Percentiles rank a stretch among this genome's conserved stretches.
phyloP scores from a whole-genome alignment of 768 basidiomycete species.

The Agrocybe praecox region DNA sequence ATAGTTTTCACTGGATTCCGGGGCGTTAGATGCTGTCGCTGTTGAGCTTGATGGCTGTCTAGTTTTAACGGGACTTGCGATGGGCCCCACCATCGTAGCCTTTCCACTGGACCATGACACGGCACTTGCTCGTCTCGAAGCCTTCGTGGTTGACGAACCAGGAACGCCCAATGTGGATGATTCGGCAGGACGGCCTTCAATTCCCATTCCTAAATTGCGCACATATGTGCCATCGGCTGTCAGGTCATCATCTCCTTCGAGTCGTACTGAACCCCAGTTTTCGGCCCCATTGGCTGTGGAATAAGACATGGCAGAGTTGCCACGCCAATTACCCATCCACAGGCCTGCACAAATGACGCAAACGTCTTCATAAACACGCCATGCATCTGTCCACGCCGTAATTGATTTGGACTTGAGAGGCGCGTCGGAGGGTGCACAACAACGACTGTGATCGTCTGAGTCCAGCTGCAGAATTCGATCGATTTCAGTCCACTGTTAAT shows the following conservation, averaged over 20 bases:
- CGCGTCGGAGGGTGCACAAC: constrained; percentile 33
- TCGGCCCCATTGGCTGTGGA: constrained; percentile 48
- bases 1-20: constrained; percentile 13
- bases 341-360: constrained; percentile 81
- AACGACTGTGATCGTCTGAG: constrained; percentile 36
- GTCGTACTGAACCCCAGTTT: constrained; percentile 58
- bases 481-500: constrained; percentile 70
- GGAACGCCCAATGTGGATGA: constrained; percentile 10
- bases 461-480: constrained; percentile 68
- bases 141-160: constrained; percentile 33
- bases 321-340: constrained; percentile 76
- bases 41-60: constrained; percentile 34
- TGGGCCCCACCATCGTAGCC: constrained; percentile 29
- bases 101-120: constrained; percentile 53
- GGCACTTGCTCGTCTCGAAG: constrained; percentile 45
- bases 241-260: constrained; percentile 72
- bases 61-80: constrained; percentile 25
- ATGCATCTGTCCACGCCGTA: constrained; percentile 70
- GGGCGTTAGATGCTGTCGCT: not conserved
- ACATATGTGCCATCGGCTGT: constrained; percentile 42
- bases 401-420: constrained; percentile 38
- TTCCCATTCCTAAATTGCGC: constrained; percentile 67
- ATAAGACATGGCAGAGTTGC: constrained; percentile 48
- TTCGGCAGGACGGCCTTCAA: constrained; percentile 60
- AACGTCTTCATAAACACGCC: constrained; percentile 85